Conservation (phyloP, 352 stramenopile genomes). For the Pelagophyceae sp. region DNA sequence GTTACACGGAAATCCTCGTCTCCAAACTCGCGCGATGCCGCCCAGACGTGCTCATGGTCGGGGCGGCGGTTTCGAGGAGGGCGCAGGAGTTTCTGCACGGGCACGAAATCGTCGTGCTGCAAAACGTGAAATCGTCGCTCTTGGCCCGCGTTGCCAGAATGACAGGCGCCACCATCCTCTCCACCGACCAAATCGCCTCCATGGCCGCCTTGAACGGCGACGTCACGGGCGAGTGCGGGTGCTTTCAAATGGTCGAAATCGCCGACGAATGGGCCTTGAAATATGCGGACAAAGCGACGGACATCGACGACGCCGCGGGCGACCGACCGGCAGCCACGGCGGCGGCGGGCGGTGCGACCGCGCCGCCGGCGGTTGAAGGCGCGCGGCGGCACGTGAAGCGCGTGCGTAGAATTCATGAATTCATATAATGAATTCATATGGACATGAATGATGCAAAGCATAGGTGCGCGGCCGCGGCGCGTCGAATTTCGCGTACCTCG, state of each 20-base stretch:
- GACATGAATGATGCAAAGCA: no score
- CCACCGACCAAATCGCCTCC: conserved; percentile 68
- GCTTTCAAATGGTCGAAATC: no score
- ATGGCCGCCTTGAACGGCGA: neutral
- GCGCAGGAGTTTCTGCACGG: conserved; percentile 67
- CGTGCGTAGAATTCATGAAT: no score
- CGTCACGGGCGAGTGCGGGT: no score
- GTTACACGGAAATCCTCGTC: conserved; percentile 78
- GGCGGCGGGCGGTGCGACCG: no score
- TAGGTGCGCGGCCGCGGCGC: conserved; percentile 35
- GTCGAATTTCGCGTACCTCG: conserved; percentile 81
- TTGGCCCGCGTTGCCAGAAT: conserved; percentile 67
- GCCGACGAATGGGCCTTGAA: no score
- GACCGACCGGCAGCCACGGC: no score
- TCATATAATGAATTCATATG: no score
- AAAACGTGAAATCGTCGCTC: conserved; percentile 68
- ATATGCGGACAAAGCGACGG: no score
- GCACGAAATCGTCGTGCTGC: conserved; percentile 61
- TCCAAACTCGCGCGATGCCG: conserved; percentile 73
- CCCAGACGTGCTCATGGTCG: conserved; percentile 75
- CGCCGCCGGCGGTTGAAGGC: no score
- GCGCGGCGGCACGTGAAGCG: no score
- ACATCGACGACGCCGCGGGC: no score
- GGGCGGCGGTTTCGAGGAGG: conserved; percentile 61
- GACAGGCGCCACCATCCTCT: conserved; percentile 62